A percentile compares a stretch with the other conserved stretches of the same genome.
Conservation (phyloP, 2,329 filamentous ascomycete genomes). For the Pseudovirgaria hyperparasitica region DNA sequence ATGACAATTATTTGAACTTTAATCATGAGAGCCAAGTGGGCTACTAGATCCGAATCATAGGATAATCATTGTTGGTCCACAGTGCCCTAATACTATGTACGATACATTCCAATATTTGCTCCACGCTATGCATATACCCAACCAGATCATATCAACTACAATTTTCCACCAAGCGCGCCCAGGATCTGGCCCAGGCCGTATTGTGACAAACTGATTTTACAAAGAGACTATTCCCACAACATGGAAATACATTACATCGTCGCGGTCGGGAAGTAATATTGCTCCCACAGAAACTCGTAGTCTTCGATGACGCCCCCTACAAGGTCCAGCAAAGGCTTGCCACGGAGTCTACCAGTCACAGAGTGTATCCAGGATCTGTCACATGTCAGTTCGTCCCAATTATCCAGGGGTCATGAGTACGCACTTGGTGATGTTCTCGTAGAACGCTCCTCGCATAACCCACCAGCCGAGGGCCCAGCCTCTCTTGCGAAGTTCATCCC, state of each 20-base stretch:
- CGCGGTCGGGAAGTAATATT: slow-evolving; percentile 77
- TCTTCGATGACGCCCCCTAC: slow-evolving; percentile 81
- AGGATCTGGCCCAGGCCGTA: not conserved
- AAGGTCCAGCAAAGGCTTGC: slow-evolving; percentile 65
- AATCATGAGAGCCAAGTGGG: no score
- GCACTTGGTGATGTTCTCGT: slow-evolving; percentile 72
- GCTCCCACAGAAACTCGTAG: slow-evolving; percentile 96
- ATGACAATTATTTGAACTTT: no score
- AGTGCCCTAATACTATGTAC: slow-evolving; percentile 5
- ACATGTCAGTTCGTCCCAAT: slow-evolving; percentile 9
- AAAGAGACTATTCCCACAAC: no score
- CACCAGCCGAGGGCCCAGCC: slow-evolving; percentile 93
- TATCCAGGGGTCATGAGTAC: slow-evolving; percentile 9
- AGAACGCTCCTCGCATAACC: slow-evolving; percentile 92
- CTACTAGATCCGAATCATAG: no score
- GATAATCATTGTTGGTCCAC: no score
- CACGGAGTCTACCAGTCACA: slow-evolving; percentile 56
- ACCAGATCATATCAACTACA: not conserved
- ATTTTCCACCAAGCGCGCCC: not conserved
- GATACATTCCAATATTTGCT: slow-evolving; percentile 4
- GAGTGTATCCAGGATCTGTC: slow-evolving; percentile 49
- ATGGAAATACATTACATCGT: slow-evolving; percentile 30
- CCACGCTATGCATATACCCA: slow-evolving; percentile 7
- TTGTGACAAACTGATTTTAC: slow-evolving; percentile 1
- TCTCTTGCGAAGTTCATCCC: slow-evolving; percentile 76